phyloP scores from a whole-genome alignment of 179 eudicot genomes.

The Sideroxylon spinosum region DNA sequence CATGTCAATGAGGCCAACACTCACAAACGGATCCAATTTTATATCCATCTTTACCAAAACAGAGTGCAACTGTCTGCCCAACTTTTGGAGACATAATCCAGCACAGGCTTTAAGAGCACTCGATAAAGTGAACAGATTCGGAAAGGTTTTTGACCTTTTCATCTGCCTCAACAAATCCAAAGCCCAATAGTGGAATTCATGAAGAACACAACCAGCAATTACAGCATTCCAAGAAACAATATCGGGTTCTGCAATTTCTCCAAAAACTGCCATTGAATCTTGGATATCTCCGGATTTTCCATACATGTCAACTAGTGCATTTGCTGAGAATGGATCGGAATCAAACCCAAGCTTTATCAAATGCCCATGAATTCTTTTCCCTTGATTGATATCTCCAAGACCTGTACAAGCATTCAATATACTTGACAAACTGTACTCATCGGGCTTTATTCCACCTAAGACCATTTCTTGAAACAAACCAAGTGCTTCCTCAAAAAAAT shows the following conservation, averaged over 20 bases:
- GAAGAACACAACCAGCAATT: conserved; percentile 73
- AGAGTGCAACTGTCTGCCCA: conserved; percentile 66
- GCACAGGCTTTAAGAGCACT: conserved; percentile 83
- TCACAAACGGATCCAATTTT: conserved; percentile 46
- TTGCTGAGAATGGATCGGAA: conserved; percentile 61
- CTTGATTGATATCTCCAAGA: conserved; percentile 39
- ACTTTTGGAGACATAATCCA: conserved; percentile 38
- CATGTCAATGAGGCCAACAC: conserved; percentile 72
- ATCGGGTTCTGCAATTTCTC: conserved; percentile 48
- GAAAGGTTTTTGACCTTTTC: conserved; percentile 48
- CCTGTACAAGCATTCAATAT: conserved; percentile 69
- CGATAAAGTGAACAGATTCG: conserved; percentile 69
- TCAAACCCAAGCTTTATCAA: conserved; percentile 65
- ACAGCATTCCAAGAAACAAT: conserved; percentile 84
- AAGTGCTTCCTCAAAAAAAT: conserved; percentile 48
- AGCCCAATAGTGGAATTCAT: conserved; percentile 49
- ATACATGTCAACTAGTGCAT: conserved; percentile 89
- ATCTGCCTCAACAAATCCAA: conserved; percentile 48
- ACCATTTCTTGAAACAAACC: conserved; percentile 70
- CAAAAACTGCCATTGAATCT: conserved; percentile 47
- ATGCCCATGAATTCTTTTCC: conserved; percentile 63
- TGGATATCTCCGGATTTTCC: conserved; percentile 51
- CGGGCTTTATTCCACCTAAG: conserved; percentile 47
- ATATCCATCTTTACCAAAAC: conserved; percentile 49
- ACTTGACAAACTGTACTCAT: conserved; percentile 76